Base-by-base conservation (phyloP, 2,329 filamentous ascomycete genomes). In the Aspergillus piperis region DNA sequence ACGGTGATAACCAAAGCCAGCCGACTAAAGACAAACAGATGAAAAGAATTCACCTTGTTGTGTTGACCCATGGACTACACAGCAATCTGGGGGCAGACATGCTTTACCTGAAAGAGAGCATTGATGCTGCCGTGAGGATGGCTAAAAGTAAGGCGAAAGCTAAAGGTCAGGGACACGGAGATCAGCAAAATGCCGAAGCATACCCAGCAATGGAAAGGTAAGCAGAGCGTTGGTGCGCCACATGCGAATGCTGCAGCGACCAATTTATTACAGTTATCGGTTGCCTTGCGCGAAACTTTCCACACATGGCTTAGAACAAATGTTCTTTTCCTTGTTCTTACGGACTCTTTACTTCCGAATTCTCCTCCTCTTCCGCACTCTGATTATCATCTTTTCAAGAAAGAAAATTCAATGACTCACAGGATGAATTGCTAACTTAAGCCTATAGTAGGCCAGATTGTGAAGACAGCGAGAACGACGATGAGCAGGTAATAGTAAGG, bases 51-150 rank as follows among this genome's bases (percentile, higher is more conserved):
- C 95, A 99, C 73, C 81, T 99, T 44, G 95, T 99, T 23, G 83
- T 99, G 36, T 78, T 99, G 53, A 98, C 95, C 0, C 95, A 99
- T 78, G 95, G 95, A 0, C 77, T 99, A 64, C 95, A 99, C 75
- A 96, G 94, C 77, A 99, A 99, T 74, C 83, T 97, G 11, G 92
- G 95, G 5, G 90, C 92, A 21, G 95, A 99, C 74, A 96, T 99
- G 95, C 82, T 99, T 19, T 99, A 91, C 73, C 79, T 99, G 74
- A 99, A 99, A 73, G 95, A 99, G 77, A 96, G 92, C 75, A 98
- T 99, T 63, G 95, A 99, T 78, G 87, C 88, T 27, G 88, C 91
- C 2, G 89, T 89, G 3, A 88, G 82, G 68, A 87, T 94, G 72
- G 89, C 91, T 27, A 88, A 62, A 19, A 49, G 59, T 47, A 36